These are phyloP conservation scores for Diaporthe helianthi DNA, from an alignment of 2,329 filamentous ascomycete species.

Conservation along the genomic window DNA sequence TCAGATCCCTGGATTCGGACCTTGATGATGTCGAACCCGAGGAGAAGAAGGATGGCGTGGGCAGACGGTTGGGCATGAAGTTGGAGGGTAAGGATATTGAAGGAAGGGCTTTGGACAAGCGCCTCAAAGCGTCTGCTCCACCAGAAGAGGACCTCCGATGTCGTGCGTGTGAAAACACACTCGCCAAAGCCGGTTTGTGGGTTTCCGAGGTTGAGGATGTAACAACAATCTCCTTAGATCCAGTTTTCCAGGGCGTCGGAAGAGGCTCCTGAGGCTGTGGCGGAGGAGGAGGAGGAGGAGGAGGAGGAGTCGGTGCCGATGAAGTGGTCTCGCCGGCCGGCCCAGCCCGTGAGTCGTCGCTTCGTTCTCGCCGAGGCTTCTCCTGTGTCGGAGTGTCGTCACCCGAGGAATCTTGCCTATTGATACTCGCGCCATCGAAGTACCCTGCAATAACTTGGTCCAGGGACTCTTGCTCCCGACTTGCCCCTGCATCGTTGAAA, in stretches of 20 bases:
- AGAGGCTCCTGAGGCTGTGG: slow-evolving; percentile 35
- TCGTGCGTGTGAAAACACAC: slow-evolving; percentile 55
- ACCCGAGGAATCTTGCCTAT: slow-evolving; percentile 15
- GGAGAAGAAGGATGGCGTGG: slow-evolving; percentile 50
- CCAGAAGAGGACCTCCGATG: slow-evolving; percentile 61
- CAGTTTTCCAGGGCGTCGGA: slow-evolving; percentile 50
- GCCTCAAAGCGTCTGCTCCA: slow-evolving; percentile 64
- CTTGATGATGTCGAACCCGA: slow-evolving; percentile 41
- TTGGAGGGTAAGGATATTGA: slow-evolving; percentile 57
- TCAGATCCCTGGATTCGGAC: slow-evolving; percentile 39
- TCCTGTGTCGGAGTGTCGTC: slow-evolving; percentile 10
- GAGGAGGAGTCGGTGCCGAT: too few species aligned
- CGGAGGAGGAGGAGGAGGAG: too few species aligned
- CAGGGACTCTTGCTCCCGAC: slow-evolving; percentile 29
- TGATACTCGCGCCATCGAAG: slow-evolving; percentile 6
- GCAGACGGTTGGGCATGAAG: slow-evolving; percentile 47
- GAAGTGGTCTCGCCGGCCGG: background rate
- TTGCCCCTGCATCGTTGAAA: slow-evolving; percentile 40
- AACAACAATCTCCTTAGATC: slow-evolving; percentile 48
- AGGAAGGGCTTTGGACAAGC: slow-evolving; percentile 62
- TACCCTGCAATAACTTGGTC: slow-evolving; percentile 23
- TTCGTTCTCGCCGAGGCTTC: background rate
- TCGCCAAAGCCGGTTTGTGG: slow-evolving; percentile 50
- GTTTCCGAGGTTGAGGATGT: slow-evolving; percentile 33
- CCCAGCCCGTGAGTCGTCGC: background rate